A percentile compares a stretch with the other conserved stretches of the same genome.
Evolutionary conservation across 208 protist genomes (phyloP).

Genomic region (Vickermania ingenoplastis): DNA sequence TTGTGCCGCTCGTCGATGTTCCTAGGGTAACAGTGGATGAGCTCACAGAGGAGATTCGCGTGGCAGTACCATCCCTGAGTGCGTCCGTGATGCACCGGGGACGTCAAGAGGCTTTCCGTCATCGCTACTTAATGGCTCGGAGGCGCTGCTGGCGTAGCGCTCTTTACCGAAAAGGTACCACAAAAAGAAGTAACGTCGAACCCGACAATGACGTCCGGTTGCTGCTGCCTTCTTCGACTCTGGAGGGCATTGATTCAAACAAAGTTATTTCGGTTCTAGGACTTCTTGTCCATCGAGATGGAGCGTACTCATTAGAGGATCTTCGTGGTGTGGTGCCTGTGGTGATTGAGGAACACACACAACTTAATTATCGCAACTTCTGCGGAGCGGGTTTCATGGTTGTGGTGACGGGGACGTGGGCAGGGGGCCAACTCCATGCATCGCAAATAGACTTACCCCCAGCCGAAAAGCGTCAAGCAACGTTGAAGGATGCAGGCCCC

Average conservation of each 20-base stretch:
- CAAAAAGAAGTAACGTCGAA: conserved; percentile 14
- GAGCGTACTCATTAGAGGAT: conserved; percentile 61
- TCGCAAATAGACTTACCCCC: conserved; percentile 53
- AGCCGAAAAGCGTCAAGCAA: conserved; percentile 58
- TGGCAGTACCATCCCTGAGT: conserved; percentile 1
- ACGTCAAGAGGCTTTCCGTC: conserved; percentile 27
- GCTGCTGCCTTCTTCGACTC: conserved; percentile 58
- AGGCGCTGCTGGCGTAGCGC: conserved; percentile 72
- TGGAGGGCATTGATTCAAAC: conserved; percentile 58
- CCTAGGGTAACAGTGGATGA: conserved; percentile 62
- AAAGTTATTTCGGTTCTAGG: conserved; percentile 68
- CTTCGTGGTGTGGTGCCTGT: conserved; percentile 36
- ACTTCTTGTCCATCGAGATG: conserved; percentile 36
- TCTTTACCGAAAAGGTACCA: conserved; percentile 50
- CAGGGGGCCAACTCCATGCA: conserved; percentile 29
- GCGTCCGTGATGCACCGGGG: background rate
- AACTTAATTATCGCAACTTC: conserved; percentile 16
- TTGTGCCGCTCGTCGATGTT: conserved; percentile 30
- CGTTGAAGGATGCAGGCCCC: conserved; percentile 35
- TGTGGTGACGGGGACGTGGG: conserved; percentile 56
- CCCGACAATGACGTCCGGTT: conserved; percentile 29
- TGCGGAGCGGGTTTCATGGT: conserved; percentile 57
- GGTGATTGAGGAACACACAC: conserved; percentile 4
- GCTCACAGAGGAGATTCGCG: conserved; percentile 42
- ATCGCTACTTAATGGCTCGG: conserved; percentile 71